These are phyloP conservation scores for Coemansia aciculifera DNA, from an alignment of 192 early-diverging fungal species.

Conservation along the genomic window DNA sequence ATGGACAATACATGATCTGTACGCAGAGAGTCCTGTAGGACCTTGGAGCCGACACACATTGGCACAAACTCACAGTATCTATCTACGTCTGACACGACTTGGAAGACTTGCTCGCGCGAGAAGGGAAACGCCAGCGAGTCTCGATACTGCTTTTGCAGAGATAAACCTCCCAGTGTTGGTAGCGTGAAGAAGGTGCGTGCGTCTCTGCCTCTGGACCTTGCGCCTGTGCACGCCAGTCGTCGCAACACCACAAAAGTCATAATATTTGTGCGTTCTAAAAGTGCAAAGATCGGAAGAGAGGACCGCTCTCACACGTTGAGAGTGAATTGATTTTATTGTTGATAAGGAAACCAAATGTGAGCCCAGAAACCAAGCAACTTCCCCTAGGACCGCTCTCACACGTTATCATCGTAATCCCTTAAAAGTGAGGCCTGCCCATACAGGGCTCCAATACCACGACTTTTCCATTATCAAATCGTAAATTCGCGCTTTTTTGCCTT, in stretches of 20 bases:
- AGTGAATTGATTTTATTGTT: no score
- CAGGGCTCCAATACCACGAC: not conserved
- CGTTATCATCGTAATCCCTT: not conserved
- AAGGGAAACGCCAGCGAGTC: slow-evolving; percentile 61
- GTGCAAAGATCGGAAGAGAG: not conserved
- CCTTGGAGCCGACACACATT: slow-evolving; percentile 72
- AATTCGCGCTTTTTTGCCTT: no score
- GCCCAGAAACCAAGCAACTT: no score
- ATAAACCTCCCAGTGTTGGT: slow-evolving; percentile 2
- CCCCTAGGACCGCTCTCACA: not conserved
- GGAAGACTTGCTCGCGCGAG: slow-evolving; percentile 73
- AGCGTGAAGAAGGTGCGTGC: slow-evolving; percentile 23
- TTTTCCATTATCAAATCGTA: not conserved
- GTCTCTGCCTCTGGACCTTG: not conserved
- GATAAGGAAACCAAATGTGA: no score
- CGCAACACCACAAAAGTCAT: not conserved
- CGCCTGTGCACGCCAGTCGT: not conserved
- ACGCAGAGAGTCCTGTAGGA: slow-evolving; percentile 26
- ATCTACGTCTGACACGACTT: slow-evolving; percentile 78
- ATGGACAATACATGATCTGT: not conserved
- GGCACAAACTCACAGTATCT: slow-evolving; percentile 83
- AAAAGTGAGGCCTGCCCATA: not conserved
- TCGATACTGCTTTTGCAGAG: slow-evolving; percentile 15
- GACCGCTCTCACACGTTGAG: not conserved
- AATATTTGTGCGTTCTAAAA: not conserved